A percentile compares a stretch with the other conserved stretches of the same genome.
Conservation (phyloP, 805 yeast species). For the Candida ascalaphidarum region DNA sequence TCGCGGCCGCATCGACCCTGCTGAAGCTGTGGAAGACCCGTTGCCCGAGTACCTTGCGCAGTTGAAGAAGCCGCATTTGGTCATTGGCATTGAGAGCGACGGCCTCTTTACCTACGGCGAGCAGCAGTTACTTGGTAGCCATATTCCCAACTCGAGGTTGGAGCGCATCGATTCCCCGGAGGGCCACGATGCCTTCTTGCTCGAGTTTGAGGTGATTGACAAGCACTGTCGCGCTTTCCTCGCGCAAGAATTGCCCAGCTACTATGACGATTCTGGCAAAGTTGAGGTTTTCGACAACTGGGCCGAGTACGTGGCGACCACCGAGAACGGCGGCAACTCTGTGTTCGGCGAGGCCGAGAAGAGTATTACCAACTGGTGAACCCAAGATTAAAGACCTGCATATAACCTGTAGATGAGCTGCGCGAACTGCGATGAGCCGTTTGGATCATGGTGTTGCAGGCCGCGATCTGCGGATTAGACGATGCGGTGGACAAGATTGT, state of each 20-base stretch:
- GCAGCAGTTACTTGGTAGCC: slow-evolving; percentile 73
- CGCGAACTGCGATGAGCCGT: too few relatives aligned
- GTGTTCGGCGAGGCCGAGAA: slow-evolving; percentile 92
- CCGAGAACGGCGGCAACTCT: slow-evolving; percentile 43
- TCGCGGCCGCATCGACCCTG: slow-evolving; percentile 50
- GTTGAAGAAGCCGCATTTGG: slow-evolving; percentile 66
- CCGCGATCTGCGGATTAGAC: too few relatives aligned
- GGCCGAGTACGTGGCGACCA: slow-evolving; percentile 26
- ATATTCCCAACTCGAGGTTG: slow-evolving; percentile 61
- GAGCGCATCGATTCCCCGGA: slow-evolving; percentile 82
- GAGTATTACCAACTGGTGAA: slow-evolving; percentile 81
- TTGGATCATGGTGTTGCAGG: too few relatives aligned
- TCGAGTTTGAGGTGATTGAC: slow-evolving; percentile 82
- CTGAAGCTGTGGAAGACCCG: slow-evolving; percentile 22
- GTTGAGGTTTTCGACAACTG: slow-evolving; percentile 36
- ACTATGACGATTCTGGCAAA: slow-evolving; percentile 38
- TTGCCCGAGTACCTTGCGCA: slow-evolving; percentile 47
- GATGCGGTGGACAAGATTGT: too few relatives aligned
- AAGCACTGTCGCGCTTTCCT: slow-evolving; percentile 62
- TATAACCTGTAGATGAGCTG: neutral
- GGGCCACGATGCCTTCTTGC: slow-evolving; percentile 93
- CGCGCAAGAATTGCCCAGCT: slow-evolving; percentile 44
- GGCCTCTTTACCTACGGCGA: slow-evolving; percentile 89
- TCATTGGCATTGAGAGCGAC: slow-evolving; percentile 87
- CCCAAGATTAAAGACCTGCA: neutral